Evolutionary conservation across 441 rosid genomes (phyloP).

Genomic region (Syzygium syzygioides): DNA sequence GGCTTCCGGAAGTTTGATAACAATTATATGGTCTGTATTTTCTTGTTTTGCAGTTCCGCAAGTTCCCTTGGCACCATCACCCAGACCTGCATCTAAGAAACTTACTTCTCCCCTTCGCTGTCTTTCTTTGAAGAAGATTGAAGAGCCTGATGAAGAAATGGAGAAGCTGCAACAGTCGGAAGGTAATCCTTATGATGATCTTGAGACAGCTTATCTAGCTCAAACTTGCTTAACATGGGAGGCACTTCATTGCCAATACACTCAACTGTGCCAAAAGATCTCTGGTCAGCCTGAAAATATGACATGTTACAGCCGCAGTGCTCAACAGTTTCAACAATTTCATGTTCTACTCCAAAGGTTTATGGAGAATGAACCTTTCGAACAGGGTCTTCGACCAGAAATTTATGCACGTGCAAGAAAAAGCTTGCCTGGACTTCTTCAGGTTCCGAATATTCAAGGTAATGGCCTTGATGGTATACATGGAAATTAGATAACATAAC

Average conservation of each 20-base stretch:
- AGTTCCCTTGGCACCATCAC: conserved; percentile 71
- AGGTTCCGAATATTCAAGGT: conserved; percentile 89
- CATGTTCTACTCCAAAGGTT: conserved; percentile 84
- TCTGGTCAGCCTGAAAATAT: conserved; percentile 58
- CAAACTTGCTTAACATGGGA: conserved; percentile 96
- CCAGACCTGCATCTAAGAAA: conserved; percentile 78
- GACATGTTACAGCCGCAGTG: conserved; percentile 67
- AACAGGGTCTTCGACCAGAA: conserved; percentile 70
- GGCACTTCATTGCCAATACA: conserved; percentile 92
- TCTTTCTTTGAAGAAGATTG: conserved; percentile 70
- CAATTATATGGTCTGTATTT: background rate
- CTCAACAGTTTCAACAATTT: conserved; percentile 90
- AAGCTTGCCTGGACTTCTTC: conserved; percentile 74
- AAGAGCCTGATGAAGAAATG: conserved; percentile 62
- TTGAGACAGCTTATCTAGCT: conserved; percentile 88
- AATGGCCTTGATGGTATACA: background rate
- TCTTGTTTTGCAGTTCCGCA: conserved; percentile 33
- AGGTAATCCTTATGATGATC: conserved; percentile 51
- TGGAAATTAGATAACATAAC: background rate
- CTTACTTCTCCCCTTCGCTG: conserved; percentile 77
- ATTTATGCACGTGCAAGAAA: conserved; percentile 71
- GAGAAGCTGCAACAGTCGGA: conserved; percentile 51
- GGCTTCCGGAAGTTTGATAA: background rate
- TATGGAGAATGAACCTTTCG: conserved; percentile 93
- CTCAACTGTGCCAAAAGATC: conserved; percentile 71